Base-by-base conservation (phyloP, 352 stramenopile species). In the Pythium angustatum region DNA sequence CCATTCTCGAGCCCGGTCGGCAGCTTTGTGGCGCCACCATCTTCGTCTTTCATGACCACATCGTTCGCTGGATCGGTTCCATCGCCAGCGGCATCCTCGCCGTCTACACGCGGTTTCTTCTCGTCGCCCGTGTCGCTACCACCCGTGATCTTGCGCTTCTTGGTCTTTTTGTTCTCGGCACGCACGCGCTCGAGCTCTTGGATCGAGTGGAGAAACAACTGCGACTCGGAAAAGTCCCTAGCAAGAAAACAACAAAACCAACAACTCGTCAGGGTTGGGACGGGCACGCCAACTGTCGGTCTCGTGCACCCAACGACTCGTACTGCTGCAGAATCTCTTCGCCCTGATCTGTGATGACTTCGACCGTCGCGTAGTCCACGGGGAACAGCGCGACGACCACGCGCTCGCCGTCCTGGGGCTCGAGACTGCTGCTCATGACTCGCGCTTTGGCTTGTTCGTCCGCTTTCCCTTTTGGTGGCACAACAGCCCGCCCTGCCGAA, bases 151-250 rank as follows among this genome's bases (percentile, higher is more conserved):
- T 63, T 68, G 27, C 64, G 66, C 30, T 83, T 71, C 64, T 86
- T 92, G 58, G 81, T 83, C 69, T 90, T 91, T 52, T 81, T 89
- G 21, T 65, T 68, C 60, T 93, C 79, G 1, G 66, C 45, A 0
- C 83, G 83, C 27, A 78, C 72, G 11, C 78, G 75, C 56, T 94
- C 83, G 54, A 96, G 72, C 66, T 94, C 83, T 45, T 91, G 78
- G 62, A 94, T 93, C 66, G 85, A 83, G 69, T 94, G 85, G 62
- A 88, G 57, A 62, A 93, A 96, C 43, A 93, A 45, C 67, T 96
- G 85, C 51, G 81, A 82, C 34, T 94, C 84, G 21, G 83, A 87
- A 50, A 94, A 92, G 41, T 96, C 85, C 66, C 87, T 96, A 48
- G 21, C 48, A 53, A 62, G 12, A 44, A 60, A 45, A 66, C 45